Evolutionary conservation across 371 early-diverging fungal genomes (phyloP).

Genomic region (Syncephalastrum sp.): DNA sequence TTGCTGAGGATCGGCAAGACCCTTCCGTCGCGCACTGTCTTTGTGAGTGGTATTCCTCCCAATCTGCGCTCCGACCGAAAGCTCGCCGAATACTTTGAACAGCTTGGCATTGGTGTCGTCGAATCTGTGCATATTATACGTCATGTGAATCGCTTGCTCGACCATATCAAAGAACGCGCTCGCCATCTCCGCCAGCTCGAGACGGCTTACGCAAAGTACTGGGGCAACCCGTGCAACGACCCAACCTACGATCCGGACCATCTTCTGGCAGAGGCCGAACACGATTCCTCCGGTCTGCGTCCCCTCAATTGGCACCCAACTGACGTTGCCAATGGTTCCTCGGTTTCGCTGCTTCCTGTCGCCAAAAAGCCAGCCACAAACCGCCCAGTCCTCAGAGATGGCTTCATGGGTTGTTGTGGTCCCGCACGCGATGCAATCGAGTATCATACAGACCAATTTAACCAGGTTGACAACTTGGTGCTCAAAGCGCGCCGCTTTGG

Average conservation of each 20-base stretch:
- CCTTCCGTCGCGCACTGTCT: conserved; percentile 54
- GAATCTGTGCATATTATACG: conserved; percentile 60
- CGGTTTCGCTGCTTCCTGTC: conserved; percentile 17
- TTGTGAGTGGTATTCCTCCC: conserved; percentile 61
- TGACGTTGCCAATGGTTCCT: conserved; percentile 1
- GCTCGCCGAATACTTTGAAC: conserved; percentile 60
- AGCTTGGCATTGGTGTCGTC: conserved; percentile 55
- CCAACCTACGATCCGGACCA: conserved; percentile 36
- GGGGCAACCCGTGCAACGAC: conserved; percentile 51
- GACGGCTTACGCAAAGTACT: conserved; percentile 38
- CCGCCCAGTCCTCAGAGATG: conserved; percentile 29
- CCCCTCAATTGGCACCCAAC: conserved; percentile 13
- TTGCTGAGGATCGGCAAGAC: conserved; percentile 49
- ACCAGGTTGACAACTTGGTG: conserved; percentile 61
- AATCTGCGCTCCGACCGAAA: conserved; percentile 47
- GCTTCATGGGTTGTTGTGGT: conserved; percentile 42
- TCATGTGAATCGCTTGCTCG: conserved; percentile 50
- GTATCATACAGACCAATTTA: conserved; percentile 61
- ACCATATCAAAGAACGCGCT: conserved; percentile 46
- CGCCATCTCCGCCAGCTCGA: conserved; percentile 43
- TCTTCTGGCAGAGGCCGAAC: conserved; percentile 35
- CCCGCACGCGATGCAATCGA: conserved; percentile 68
- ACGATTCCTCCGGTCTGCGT: conserved; percentile 12
- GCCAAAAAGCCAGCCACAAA: conserved; percentile 8
- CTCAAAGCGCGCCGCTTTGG: conserved; percentile 56